These are phyloP conservation scores for Tricharina praecox DNA, from an alignment of 495 filamentous ascomycete species.

Conservation along the genomic window DNA sequence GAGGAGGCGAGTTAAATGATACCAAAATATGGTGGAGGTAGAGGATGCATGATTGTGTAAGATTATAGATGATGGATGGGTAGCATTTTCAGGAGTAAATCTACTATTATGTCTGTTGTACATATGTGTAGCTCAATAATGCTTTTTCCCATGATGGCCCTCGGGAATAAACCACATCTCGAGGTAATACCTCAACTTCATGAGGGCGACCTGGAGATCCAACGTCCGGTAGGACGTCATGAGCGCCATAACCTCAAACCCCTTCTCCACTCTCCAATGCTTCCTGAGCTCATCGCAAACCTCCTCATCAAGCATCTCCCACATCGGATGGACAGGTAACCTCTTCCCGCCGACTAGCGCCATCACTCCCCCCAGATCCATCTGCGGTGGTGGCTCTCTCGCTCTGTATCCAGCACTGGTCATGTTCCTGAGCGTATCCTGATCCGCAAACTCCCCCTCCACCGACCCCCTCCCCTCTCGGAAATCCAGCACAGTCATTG, in stretches of 20 bases:
- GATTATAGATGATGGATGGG: too few species aligned
- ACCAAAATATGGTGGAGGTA: too few species aligned
- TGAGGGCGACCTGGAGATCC: slow-evolving; percentile 20
- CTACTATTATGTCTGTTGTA: too few species aligned
- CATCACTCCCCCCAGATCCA: slow-evolving; percentile 6
- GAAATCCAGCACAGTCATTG: background rate
- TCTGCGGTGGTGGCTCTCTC: background rate
- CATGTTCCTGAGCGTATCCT: background rate
- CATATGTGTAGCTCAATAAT: too few species aligned
- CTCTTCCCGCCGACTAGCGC: slow-evolving; percentile 10
- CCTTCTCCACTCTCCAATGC: slow-evolving; percentile 12
- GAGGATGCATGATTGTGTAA: too few species aligned
- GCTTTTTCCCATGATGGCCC: too few species aligned
- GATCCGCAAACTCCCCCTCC: background rate
- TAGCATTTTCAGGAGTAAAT: too few species aligned
- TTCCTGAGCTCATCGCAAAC: slow-evolving; percentile 8
- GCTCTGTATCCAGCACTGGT: background rate
- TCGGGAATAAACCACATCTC: slow-evolving; percentile 12
- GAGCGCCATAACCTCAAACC: slow-evolving; percentile 13
- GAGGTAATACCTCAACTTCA: slow-evolving; percentile 22
- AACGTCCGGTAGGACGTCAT: slow-evolving; percentile 15
- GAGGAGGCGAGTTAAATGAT: too few species aligned
- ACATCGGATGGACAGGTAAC: slow-evolving; percentile 20
- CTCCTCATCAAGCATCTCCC: slow-evolving; percentile 17
- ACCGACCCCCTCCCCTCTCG: background rate